phyloP scores from a whole-genome alignment of 169 alveolate species.

The Pseudocohnilembus persalinus region DNA sequence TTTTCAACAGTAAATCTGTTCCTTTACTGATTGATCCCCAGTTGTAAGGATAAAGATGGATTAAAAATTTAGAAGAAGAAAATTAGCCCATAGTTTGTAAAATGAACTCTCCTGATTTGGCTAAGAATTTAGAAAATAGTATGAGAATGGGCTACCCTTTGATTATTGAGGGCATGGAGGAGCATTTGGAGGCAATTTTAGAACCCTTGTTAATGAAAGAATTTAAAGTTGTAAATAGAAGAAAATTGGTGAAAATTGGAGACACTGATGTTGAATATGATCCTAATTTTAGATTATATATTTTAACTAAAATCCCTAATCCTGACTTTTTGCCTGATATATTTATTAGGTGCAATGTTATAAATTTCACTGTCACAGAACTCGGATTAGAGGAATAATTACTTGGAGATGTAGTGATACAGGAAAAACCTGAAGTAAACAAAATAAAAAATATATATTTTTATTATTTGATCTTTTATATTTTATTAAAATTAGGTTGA shows the following conservation, averaged over 20 bases:
- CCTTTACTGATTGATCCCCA: constrained; percentile 88
- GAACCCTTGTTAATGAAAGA: constrained; percentile 81
- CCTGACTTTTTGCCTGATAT: constrained; percentile 88
- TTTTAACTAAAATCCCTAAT: constrained; percentile 82
- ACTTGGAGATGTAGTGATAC: constrained; percentile 88
- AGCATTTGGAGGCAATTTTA: constrained; percentile 79
- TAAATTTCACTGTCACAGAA: constrained; percentile 86
- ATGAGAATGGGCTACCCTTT: constrained; percentile 70
- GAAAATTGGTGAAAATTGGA: constrained; percentile 74
- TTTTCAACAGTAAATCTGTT: constrained; percentile 63
- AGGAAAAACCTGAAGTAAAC: constrained; percentile 87
- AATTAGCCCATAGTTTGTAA: constrained; percentile 72
- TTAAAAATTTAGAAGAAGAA: constrained; percentile 68
- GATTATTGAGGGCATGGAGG: constrained; percentile 83
- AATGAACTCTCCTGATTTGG: constrained; percentile 65
- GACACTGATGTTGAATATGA: constrained; percentile 83
- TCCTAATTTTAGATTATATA: constrained; percentile 69
- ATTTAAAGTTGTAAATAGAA: constrained; percentile 24
- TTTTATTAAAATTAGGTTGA: constrained; percentile 74
- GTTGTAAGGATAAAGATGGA: constrained; percentile 81
- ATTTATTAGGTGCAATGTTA: constrained; percentile 83
- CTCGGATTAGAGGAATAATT: constrained; percentile 85
- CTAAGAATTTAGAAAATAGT: constrained; percentile 63
- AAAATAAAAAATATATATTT: no score
- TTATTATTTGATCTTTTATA: no score